These are phyloP conservation scores for Podila epicladia DNA, from an alignment of 192 early-diverging fungal genomes.

Conservation along the genomic window DNA sequence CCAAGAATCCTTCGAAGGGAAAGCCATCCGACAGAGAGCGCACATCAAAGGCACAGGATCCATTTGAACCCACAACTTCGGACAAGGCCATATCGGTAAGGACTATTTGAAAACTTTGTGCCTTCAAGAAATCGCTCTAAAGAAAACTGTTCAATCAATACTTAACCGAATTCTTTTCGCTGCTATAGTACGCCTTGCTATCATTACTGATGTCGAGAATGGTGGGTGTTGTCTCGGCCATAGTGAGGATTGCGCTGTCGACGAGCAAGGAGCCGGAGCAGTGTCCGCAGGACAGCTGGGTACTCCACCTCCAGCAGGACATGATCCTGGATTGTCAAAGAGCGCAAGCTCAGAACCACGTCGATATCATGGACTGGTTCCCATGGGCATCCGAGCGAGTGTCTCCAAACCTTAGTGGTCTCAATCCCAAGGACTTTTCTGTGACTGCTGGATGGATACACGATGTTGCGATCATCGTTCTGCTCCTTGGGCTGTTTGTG, in stretches of 20 bases:
- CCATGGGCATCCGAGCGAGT: background rate
- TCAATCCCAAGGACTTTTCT: background rate
- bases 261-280: background rate
- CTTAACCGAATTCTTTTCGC: background rate
- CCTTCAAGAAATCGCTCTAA: background rate
- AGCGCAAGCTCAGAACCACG: background rate
- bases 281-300: background rate
- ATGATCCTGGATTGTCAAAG: background rate
- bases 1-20: background rate
- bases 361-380: slow-evolving; percentile 22
- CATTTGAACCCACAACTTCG: slow-evolving; percentile 21
- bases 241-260: background rate
- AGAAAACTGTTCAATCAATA: background rate
- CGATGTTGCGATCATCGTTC: slow-evolving; percentile 6
- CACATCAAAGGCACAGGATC: slow-evolving; percentile 1
- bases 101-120: background rate
- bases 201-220: background rate
- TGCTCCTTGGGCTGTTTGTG: slow-evolving; percentile 12
- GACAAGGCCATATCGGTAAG: slow-evolving; percentile 36
- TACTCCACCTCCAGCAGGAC: background rate
- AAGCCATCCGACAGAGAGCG: slow-evolving; percentile 11
- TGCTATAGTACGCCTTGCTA: background rate
- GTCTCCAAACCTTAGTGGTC: background rate
- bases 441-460: slow-evolving; percentile 16
- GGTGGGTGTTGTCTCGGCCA: background rate